Evolutionary conservation across 2,329 filamentous ascomycete genomes (phyloP), one percentile per base, ranked within the genome.

Genomic region (Ophiosphaerella narmari): DNA sequence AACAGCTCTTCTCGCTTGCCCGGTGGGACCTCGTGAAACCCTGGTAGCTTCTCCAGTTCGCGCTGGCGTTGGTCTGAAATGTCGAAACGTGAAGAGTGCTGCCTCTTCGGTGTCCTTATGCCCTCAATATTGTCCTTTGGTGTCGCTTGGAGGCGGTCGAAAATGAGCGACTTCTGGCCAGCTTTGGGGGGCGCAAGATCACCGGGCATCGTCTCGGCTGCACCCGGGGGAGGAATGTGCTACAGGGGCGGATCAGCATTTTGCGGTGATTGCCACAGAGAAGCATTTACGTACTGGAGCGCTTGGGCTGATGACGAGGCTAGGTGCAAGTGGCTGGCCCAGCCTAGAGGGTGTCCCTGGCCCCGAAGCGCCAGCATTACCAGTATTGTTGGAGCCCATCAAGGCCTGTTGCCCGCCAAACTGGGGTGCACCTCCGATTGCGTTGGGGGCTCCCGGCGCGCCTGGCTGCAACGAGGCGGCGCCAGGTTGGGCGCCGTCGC

Each of bases 41-140:
- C 94, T 1, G 94, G 93, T 21, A 99, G 81, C 77, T 99, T 99
- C 75, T 99, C 94, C 43, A 99, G 82, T 74, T 99, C 94, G 67
- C 94, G 86, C 73, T 86, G 83, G 54, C 83, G 81, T 70, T 97
- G 92, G 56, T 95, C 91, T 3, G 94, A 99, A 59, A 99, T 95
- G 73, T 99, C 93, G 73, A 99, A 99, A 55, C 94, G 86, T 39
- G 94, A 99, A 32, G 94, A 97, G 71, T 97, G 92, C 76, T 99
- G 94, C 71, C 94, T 86, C 78, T 96, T 96, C 23, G 94, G 94
- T 5, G 94, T 97, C 69, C 93, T 85, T 55, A 97, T 87, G 34
- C 94, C 94, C 75, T 97, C 94, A 32, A 94, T 91, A 54, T 96
- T 90, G 76, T 99, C 94, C 75, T 96, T 96, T 43, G 95, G 95